Evolutionary conservation across 441 rosid species (phyloP).

Genomic region (Adansonia gregorii): DNA sequence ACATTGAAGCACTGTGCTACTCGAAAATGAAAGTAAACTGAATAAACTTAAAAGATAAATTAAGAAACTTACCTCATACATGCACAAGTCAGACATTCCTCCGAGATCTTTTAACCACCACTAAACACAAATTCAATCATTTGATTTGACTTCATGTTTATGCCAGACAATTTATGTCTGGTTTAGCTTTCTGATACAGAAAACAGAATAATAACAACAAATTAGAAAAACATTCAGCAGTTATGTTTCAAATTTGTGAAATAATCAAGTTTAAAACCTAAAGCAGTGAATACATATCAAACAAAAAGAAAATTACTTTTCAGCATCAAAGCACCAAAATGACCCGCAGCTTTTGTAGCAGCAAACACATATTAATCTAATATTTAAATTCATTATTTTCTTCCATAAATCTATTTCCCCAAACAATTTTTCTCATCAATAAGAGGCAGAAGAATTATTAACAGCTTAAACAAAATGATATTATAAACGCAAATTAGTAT

Average conservation of each 20-base stretch:
- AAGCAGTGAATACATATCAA: not conserved
- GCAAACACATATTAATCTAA: not conserved
- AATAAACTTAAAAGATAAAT: not conserved
- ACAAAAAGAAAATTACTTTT: not conserved
- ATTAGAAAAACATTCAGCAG: not conserved
- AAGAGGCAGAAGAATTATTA: not conserved
- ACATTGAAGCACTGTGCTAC: not conserved
- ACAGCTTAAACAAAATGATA: not conserved
- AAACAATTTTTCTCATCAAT: not conserved
- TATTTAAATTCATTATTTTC: not conserved
- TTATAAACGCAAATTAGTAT: not conserved
- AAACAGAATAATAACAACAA: not conserved
- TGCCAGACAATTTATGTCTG: conserved; percentile 37
- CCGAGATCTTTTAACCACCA: conserved; percentile 57
- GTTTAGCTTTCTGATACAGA: conserved; percentile 26
- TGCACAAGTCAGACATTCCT: conserved; percentile 77
- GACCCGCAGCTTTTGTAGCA: not conserved
- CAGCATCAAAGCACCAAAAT: not conserved
- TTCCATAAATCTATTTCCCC: not conserved
- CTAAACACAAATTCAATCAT: conserved; percentile 44
- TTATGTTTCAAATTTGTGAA: too few relatives aligned
- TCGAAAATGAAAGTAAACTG: conserved; percentile 17
- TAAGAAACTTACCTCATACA: conserved; percentile 59
- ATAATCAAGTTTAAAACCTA: not conserved
- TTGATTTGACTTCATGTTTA: conserved; percentile 49